A percentile compares a stretch with the other conserved stretches of the same genome.
Evolutionary conservation across 2,329 filamentous ascomycete genomes (phyloP).

Genomic region (Dothiorella sarmentorum): DNA sequence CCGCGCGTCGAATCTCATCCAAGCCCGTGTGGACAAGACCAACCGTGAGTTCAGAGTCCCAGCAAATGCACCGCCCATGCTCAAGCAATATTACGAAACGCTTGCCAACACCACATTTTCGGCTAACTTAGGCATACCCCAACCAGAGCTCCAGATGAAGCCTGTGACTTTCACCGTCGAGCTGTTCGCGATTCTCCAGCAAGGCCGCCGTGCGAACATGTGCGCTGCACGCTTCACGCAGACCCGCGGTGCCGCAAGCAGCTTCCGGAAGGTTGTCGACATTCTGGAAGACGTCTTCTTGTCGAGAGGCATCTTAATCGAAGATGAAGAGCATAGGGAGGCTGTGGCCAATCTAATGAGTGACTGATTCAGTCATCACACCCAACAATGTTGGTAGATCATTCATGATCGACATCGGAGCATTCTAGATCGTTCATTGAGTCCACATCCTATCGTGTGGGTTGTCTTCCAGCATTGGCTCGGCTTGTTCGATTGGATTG

Average conservation of each 20-base stretch:
- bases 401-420: not conserved
- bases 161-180: conserved; percentile 85
- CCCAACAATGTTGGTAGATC: too few relatives aligned
- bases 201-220: conserved; percentile 71
- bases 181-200: conserved; percentile 84
- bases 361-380: not conserved
- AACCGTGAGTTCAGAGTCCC: conserved; percentile 64
- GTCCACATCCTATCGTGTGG: not conserved
- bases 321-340: conserved; percentile 37
- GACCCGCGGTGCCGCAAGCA: conserved; percentile 85
- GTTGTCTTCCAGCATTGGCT: not conserved
- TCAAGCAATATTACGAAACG: not conserved
- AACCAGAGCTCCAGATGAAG: conserved; percentile 71
- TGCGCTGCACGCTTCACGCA: conserved; percentile 84
- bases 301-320: conserved; percentile 63
- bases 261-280: conserved; percentile 79
- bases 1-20: conserved; percentile 74
- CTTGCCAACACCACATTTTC: not conserved
- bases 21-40: conserved; percentile 68
- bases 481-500: not conserved
- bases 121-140: conserved; percentile 20
- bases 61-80: not conserved
- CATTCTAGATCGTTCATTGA: not conserved
- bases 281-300: conserved; percentile 68
- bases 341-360: not conserved